Base-by-base conservation (phyloP, 192 early-diverging fungal species). In the Dimargaris cristalligena region DNA sequence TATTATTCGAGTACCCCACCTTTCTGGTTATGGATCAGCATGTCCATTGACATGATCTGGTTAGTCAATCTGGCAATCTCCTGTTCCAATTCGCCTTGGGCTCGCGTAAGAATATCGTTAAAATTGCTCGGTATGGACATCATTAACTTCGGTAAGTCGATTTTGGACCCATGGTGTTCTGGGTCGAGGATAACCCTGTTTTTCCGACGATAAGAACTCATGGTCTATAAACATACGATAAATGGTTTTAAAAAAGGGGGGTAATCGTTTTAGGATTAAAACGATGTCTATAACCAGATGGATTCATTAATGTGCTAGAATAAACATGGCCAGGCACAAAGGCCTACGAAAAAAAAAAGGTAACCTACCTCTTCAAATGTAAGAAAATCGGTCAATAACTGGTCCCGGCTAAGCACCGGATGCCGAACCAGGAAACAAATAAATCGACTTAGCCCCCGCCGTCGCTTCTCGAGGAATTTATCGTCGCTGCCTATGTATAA, bases 341-440 rank as follows among this genome's bases (percentile, higher is more conserved):
- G n/a, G n/a, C n/a, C n/a, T n/a, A n/a, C n/a, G n/a, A n/a, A n/a
- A n/a, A n/a, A n/a, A n/a, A n/a, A n/a, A n/a, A n/a, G n/a, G n/a
- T n/a, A n/a, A n/a, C n/a, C n/a, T n/a, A n/a, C n/a, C n/a, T 31
- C 20, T 34, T 4, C 13, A 4, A 20, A 32, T 0, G 55, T 57
- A 3, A 57, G 35, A 26, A 57, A 57, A 20, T 57, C 55, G 9
- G 6, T 4, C 13, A 57, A 3, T 1, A 78, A 55, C 14, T 72
- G 71, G 57, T 91, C 86, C 38, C 70, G 65, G n/a, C 71, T 64
- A 57, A 91, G 52, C 2, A 82, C 65, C 14, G 88, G 88, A 62
- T 91, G 88, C 34, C 87, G 79, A 13, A 75, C 76, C 32, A 91
- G 62, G n/a, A 80, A 74, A 65, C 86, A 83, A 56, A 87, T 74